Evolutionary conservation across 345 rosid genomes (phyloP).

Genomic region (Boechera stricta): DNA sequence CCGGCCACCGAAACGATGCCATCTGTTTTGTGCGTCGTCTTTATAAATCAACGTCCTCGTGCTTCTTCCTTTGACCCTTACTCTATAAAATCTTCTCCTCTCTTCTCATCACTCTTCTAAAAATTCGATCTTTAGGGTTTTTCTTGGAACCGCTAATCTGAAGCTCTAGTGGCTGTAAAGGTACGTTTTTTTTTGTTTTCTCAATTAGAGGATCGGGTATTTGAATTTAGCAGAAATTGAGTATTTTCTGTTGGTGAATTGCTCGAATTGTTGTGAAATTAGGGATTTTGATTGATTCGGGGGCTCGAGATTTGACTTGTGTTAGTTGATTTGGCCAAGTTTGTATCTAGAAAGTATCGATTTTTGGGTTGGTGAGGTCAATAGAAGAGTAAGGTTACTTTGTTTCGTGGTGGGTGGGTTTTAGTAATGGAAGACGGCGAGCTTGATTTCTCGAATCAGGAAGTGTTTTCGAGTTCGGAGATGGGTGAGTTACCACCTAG

Average conservation of each 20-base stretch:
- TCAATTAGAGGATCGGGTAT: background rate
- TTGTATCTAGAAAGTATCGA: slow-evolving; percentile 9
- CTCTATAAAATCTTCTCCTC: background rate
- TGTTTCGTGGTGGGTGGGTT: background rate
- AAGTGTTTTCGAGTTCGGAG: slow-evolving; percentile 60
- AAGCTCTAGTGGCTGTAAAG: background rate
- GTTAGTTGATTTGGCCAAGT: background rate
- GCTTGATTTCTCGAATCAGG: slow-evolving; percentile 86
- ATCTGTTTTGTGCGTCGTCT: slow-evolving; percentile 25
- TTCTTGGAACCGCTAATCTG: slow-evolving; percentile 2
- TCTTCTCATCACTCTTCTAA: background rate
- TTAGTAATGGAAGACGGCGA: slow-evolving; percentile 89
- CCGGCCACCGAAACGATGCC: slow-evolving; percentile 32
- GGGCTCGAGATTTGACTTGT: slow-evolving; percentile 10
- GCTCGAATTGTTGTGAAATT: slow-evolving; percentile 12
- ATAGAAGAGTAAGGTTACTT: background rate
- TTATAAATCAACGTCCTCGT: slow-evolving; percentile 20
- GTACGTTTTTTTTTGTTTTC: background rate
- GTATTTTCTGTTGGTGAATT: background rate
- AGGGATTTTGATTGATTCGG: slow-evolving; percentile 13
- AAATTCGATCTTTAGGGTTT: slow-evolving; percentile 22
- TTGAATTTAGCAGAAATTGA: background rate
- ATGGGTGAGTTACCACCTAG: slow-evolving; percentile 69
- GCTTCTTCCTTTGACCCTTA: background rate
- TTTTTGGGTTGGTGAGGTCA: slow-evolving; percentile 7